Base-by-base conservation (phyloP, 345 rosid species). In the Aethionema arabicum region DNA sequence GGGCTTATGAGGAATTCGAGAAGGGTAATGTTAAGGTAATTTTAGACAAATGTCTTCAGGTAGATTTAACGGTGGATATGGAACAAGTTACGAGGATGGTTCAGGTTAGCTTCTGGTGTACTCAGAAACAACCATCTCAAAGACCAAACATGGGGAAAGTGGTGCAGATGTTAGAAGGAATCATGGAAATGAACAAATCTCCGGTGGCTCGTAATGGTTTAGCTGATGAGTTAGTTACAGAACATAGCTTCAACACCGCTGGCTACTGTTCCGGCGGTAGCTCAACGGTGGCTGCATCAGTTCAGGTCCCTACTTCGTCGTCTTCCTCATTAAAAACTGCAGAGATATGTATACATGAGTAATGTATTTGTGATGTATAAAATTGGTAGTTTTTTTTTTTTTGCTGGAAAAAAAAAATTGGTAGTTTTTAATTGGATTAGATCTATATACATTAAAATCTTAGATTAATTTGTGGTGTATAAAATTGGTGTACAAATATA, bases 1-100 rank as follows among this genome's bases (percentile, higher is more conserved):
- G 95, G 95, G 88, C 91, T 6, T 75, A 63, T 38, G 83, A 78
- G 56, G 88, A 84, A 77, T 78, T 80, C 37, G 88, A 77, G 52
- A 72, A 56, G 66, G 79, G 83, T 41, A 48, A 70, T 11, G 46
- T 46, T 10, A n/a, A 48, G 45, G 76, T 14, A 35, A 66, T 80
- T 21, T 9, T 74, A 0, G 88, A 80, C 52, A 65, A 58, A 68
- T 72, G 83, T 67, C 81, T 85, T 39, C 11, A 43, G 14, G 73
- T 32, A 11, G 68, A 59, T 54, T 40, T 57, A 15, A 65, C 67
- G 4, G 75, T 75, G 7, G 67, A 80, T 51, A 72, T 79, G 59
- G 82, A 51, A 50, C 84, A 83, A 72, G 79, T 59, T 44, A 67
- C 16, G 61, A 76, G 82, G 66, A 76, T 67, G 62, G 68, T 81